Percentiles rank a stretch among this genome's conserved stretches.
Evolutionary conservation across 345 rosid genomes (phyloP).

Genomic region (Gossypium arboreum): DNA sequence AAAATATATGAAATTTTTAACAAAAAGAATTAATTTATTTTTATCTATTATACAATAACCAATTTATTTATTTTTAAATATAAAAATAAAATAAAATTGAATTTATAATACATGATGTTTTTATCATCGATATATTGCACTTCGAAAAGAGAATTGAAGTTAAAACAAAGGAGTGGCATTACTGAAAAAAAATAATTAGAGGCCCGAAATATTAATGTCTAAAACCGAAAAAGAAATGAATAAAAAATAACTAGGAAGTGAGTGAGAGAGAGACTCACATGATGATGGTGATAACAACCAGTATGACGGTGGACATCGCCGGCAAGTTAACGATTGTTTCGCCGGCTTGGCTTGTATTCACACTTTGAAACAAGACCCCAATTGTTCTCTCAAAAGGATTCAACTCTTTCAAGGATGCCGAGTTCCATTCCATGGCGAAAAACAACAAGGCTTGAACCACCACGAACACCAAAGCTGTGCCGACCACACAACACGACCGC

Average conservation of each 20-base stretch:
- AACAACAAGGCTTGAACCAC: constrained; percentile 35
- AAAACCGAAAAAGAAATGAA: too few relatives aligned
- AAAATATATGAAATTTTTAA: accelerated
- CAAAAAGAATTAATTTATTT: too few relatives aligned
- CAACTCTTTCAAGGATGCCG: constrained; percentile 35
- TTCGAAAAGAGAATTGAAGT: too few relatives aligned
- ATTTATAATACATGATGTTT: too few relatives aligned
- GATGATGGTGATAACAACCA: neutral
- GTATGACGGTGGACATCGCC: neutral
- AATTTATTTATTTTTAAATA: too few relatives aligned
- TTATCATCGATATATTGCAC: too few relatives aligned
- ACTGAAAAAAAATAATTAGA: too few relatives aligned
- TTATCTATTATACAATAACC: accelerated
- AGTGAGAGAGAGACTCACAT: neutral
- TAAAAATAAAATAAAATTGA: too few relatives aligned
- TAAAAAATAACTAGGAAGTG: too few relatives aligned
- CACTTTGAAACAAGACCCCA: constrained; percentile 37
- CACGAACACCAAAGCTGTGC: constrained; percentile 43
- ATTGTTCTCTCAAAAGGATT: constrained; percentile 38
- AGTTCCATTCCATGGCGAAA: constrained; percentile 53
- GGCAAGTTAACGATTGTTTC: constrained; percentile 23
- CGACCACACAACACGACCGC: constrained; percentile 28
- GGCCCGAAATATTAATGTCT: too few relatives aligned
- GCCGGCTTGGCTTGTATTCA: constrained; percentile 56
- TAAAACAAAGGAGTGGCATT: too few relatives aligned